phyloP scores from a whole-genome alignment of 352 stramenopile genomes.

The Pythium folliculosum region DNA sequence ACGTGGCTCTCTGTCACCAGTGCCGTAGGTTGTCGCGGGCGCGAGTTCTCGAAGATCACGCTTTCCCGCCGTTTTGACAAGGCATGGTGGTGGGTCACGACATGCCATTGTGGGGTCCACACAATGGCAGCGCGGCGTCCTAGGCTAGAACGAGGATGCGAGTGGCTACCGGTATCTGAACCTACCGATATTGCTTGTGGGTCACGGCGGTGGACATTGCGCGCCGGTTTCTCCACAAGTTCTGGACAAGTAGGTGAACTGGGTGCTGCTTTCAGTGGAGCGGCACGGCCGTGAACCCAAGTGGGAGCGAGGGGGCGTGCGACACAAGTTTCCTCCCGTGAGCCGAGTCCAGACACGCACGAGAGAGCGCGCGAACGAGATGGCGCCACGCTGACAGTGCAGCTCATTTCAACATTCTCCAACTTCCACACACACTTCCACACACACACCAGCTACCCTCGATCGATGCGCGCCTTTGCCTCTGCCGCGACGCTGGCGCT shows the following conservation, averaged over 20 bases:
- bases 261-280: neutral
- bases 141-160: no score
- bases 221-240: neutral
- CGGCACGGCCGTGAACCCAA: neutral
- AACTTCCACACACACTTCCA: neutral
- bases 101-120: slow-evolving; percentile 7
- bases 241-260: neutral
- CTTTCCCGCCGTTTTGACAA: no score
- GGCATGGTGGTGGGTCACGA: no score
- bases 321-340: neutral
- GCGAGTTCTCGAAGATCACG: no score
- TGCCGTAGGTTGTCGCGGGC: no score
- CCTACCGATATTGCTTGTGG: no score
- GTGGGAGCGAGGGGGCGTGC: neutral
- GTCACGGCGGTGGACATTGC: neutral
- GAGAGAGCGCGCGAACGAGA: neutral
- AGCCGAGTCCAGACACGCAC: no score
- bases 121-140: neutral
- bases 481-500: neutral
- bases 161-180: no score
- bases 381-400: no score
- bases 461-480: neutral
- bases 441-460: neutral
- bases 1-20: no score
- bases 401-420: slow-evolving; percentile 1